Evolutionary conservation across 225 moss, liverwort and hornwort species (phyloP).

Genomic region (Antitrichia curtipendula): DNA sequence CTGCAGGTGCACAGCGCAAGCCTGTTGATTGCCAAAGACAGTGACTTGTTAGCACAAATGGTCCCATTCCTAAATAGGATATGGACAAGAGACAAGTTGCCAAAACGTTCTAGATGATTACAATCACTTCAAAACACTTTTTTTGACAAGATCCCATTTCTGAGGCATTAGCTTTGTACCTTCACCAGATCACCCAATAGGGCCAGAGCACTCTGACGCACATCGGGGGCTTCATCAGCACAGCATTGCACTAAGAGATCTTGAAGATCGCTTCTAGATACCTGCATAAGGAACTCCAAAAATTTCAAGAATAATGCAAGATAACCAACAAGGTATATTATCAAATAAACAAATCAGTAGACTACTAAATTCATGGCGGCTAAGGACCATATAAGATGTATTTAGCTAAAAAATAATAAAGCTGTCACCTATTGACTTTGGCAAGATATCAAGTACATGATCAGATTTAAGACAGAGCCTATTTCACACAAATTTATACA

Average conservation of each 20-base stretch:
- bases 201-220: constrained; percentile 96
- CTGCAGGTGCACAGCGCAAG: constrained; percentile 90
- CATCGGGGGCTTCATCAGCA: constrained; percentile 94
- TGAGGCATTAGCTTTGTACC: constrained; percentile 15
- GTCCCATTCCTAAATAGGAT: not conserved
- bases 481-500: not conserved
- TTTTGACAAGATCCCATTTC: not conserved
- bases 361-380: not conserved
- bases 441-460: not conserved
- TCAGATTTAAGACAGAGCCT: not conserved
- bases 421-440: not conserved
- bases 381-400: not conserved
- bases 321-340: not conserved
- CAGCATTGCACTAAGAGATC: constrained; percentile 92
- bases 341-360: not conserved
- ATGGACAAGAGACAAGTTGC: not conserved
- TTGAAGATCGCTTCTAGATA: constrained; percentile 84
- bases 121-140: not conserved
- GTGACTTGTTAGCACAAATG: not conserved
- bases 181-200: constrained; percentile 92
- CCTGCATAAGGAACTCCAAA: constrained; percentile 25
- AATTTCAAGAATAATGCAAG: not conserved
- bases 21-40: constrained; percentile 35
- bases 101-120: not conserved
- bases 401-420: not conserved